A percentile compares a stretch with the other conserved stretches of the same genome.
Conservation (phyloP, 2,329 filamentous ascomycete species). For the Arthrobotrys megalospora region DNA sequence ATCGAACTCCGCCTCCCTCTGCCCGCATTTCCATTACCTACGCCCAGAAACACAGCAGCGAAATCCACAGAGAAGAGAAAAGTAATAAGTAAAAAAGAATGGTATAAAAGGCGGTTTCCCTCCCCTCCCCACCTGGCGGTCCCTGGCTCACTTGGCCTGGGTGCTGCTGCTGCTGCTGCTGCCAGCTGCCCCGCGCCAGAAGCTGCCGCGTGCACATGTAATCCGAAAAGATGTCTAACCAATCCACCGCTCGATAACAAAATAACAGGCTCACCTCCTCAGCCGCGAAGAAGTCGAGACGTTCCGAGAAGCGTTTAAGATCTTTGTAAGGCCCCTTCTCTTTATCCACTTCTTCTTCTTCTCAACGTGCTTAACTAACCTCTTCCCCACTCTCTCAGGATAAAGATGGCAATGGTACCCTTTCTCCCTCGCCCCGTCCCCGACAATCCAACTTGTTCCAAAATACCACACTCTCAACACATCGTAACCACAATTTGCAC, state of each 20-base stretch:
- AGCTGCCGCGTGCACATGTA: not conserved
- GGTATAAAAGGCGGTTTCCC: not conserved
- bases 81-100: not conserved
- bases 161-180: no score
- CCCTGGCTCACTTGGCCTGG: not conserved
- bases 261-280: constrained; percentile 28
- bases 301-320: constrained; percentile 65
- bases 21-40: no score
- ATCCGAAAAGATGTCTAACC: not conserved
- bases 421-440: not conserved
- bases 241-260: not conserved
- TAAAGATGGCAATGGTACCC: constrained; percentile 65
- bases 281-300: constrained; percentile 64
- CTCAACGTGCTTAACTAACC: not conserved
- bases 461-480: constrained; percentile 18
- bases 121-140: not conserved
- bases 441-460: constrained; percentile 38
- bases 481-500: not conserved
- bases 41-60: no score
- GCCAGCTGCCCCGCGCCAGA: constrained; percentile 1
- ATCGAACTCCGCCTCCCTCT: no score
- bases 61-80: no score
- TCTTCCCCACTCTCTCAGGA: constrained; percentile 62
- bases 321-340: constrained; percentile 64
- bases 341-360: not conserved